Conservation (phyloP, 129 eudicot genomes). For the Lactuca saligna region DNA sequence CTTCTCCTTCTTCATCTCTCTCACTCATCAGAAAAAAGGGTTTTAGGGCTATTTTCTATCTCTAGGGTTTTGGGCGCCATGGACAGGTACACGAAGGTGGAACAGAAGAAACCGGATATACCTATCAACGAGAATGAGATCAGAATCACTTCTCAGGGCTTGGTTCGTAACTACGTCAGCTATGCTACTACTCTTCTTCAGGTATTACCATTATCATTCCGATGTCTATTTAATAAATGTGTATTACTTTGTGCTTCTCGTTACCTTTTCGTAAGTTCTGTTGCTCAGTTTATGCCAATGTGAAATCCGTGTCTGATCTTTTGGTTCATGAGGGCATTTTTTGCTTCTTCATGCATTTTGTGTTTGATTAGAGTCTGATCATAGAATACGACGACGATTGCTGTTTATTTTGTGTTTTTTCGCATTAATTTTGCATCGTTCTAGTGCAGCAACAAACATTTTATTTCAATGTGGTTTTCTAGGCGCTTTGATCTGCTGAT, state of each 20-base stretch:
- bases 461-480: not conserved
- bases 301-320: constrained; percentile 9
- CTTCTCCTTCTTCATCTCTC: constrained; percentile 20
- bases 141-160: constrained; percentile 82
- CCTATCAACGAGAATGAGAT: constrained; percentile 81
- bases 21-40: constrained; percentile 24
- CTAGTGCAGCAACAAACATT: not conserved
- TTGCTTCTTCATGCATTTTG: not conserved
- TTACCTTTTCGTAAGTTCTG: not conserved
- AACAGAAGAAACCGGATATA: constrained; percentile 57
- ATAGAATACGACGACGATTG: constrained; percentile 7
- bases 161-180: constrained; percentile 82
- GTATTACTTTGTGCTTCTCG: not conserved
- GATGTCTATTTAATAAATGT: not conserved
- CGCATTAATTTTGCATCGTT: not conserved
- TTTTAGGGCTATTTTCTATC: constrained; percentile 39
- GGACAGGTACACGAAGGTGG: constrained; percentile 87
- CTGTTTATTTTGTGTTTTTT: not conserved
- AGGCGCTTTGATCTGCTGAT: not conserved
- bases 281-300: not conserved
- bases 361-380: constrained; percentile 1
- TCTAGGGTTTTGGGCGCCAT: constrained; percentile 33
- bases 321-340: constrained; percentile 2
- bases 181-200: constrained; percentile 75
- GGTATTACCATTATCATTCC: constrained; percentile 35